A percentile compares a stretch with the other conserved stretches of the same genome.
These are phyloP conservation scores for Kwoniella dejecticola DNA, from an alignment of 768 basidiomycete species.

Conservation along the genomic window DNA sequence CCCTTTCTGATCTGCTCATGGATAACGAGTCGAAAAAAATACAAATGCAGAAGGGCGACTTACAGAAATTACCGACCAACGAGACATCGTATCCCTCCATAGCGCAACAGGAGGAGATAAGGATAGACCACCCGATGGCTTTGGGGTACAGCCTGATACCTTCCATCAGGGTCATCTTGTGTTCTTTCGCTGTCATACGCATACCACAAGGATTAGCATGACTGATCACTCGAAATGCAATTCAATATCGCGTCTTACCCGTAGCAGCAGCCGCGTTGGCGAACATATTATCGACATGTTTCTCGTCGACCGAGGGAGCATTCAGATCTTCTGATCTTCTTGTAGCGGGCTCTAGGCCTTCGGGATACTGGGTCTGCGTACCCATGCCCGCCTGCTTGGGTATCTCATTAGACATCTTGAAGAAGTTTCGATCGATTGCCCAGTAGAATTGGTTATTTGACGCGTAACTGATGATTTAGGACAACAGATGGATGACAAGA, in stretches of 20 bases:
- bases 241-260: conserved; percentile 5
- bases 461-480: no score
- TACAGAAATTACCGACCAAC: conserved; percentile 42
- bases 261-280: conserved; percentile 34
- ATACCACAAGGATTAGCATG: neutral
- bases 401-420: no score
- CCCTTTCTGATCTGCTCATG: no score
- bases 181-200: conserved; percentile 43
- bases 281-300: conserved; percentile 28
- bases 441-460: no score
- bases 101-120: conserved; percentile 41
- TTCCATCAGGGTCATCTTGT: conserved; percentile 52
- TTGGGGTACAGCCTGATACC: conserved; percentile 55
- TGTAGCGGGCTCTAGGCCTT: no score
- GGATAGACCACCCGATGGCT: conserved; percentile 54
- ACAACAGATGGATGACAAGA: no score
- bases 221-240: neutral
- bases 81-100: conserved; percentile 55
- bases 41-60: conserved; percentile 11
- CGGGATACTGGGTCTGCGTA: no score
- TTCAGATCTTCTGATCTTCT: neutral
- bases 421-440: no score
- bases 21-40: neutral
- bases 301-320: conserved; percentile 14
- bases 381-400: no score